phyloP scores from a whole-genome alignment of 2,329 filamentous ascomycete species.

The Fusarium phyllophilum region DNA sequence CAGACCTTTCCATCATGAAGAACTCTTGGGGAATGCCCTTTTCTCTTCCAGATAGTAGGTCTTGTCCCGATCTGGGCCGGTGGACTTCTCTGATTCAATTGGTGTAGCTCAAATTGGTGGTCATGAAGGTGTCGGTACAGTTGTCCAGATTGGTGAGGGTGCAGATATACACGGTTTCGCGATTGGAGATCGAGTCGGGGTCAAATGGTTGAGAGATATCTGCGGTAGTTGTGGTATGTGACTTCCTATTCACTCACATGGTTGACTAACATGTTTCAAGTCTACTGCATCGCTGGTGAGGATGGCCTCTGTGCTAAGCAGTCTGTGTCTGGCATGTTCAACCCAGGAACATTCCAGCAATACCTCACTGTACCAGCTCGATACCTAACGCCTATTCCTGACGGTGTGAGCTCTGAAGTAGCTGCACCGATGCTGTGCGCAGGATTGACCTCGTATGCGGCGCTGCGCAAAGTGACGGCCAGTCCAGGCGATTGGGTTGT shows the following conservation, averaged over 20 bases:
- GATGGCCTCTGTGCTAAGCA: neutral
- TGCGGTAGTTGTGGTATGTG: neutral
- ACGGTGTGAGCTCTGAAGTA: neutral
- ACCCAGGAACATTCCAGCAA: neutral
- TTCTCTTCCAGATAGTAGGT: neutral
- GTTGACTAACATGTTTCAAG: neutral
- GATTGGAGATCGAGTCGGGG: neutral
- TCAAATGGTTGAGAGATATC: neutral
- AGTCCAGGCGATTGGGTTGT: neutral
- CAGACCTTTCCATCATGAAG: neutral
- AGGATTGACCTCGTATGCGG: neutral
- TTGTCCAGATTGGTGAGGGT: neutral
- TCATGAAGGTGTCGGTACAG: neutral
- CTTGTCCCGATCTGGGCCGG: rapidly evolving
- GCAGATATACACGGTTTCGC: neutral
- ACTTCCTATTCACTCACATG: rapidly evolving
- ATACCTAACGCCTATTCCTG: neutral
- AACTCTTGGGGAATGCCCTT: neutral
- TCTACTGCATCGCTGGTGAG: neutral
- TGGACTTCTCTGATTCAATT: neutral
- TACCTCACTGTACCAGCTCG: neutral
- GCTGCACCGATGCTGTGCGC: neutral
- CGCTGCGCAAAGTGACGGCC: rapidly evolving
- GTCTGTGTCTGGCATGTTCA: neutral
- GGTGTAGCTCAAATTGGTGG: neutral